Evolutionary conservation across 208 protist species (phyloP), one percentile per base, ranked within the genome.

Genomic region (Leishmania major): DNA sequence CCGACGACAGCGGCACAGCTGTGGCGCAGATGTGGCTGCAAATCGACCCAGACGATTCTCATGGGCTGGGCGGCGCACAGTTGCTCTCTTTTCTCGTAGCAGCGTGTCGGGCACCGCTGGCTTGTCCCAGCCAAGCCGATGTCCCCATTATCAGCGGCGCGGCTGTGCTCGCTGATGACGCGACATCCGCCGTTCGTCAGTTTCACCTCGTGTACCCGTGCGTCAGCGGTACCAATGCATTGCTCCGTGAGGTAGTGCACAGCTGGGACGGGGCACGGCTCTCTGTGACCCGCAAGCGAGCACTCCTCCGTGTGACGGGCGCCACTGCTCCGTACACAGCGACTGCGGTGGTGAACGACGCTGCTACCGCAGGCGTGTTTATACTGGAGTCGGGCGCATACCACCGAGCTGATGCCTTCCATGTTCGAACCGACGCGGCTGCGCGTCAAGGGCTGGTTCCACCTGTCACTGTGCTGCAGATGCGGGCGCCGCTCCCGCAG

Each of bases 121-220:
- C 4, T 3, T 86, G 83, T 17, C 40, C 77, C 59, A 60, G 51
- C 10, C 35, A 3, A 25, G 22, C 15, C 2, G 37, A 66, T 17
- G 74, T 35, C 40, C 49, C 64, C 11, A 15, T 77, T 53, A 47
- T 57, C 74, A 49, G 53, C 57, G 75, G 78, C 19, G 67, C 57
- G 3, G 67, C 75, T 3, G 72, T 80, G 51, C 31, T 86, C 1
- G 31, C 25, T 10, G 47, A 77, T 25, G 75, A 40, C 3, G 43
- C 22, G 25, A 31, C 64, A 22, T 22, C 69, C 31, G 57, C 22
- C 15, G 40, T 17, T 43, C 31, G 40, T 57, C 62, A 47, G 22
- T 43, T 83, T 35, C 73, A 75, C 43, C 49, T 81, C 35, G 55
- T 80, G 6, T 86, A 82, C 55, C 72, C 67, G 31, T 86, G 83